These are phyloP conservation scores for Haematococcus lacustris DNA, from an alignment of 139 green algal species.

Conservation along the genomic window DNA sequence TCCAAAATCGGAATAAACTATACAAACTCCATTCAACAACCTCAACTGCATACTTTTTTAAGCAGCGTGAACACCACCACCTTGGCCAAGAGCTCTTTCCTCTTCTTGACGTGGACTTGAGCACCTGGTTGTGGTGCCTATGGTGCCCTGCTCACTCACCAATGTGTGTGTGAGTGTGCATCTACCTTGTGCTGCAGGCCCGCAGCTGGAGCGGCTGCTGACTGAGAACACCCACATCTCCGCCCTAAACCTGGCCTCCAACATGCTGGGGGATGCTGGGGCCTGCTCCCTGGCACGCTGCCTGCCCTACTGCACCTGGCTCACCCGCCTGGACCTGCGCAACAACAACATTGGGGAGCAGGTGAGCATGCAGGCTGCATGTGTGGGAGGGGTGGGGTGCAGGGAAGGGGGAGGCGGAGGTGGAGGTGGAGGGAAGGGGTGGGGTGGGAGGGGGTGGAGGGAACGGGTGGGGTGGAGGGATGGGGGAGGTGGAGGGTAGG, in stretches of 20 bases:
- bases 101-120: background rate
- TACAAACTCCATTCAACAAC: background rate
- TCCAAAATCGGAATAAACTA: too few relatives aligned
- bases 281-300: constrained; percentile 19
- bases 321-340: constrained; percentile 31
- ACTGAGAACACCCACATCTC: constrained; percentile 10
- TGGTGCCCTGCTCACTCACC: background rate
- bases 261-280: constrained; percentile 35
- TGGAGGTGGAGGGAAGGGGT: too few relatives aligned
- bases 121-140: background rate
- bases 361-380: background rate
- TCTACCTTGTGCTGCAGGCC: constrained; percentile 14
- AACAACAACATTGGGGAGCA: constrained; percentile 36
- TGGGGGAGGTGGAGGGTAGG: background rate
- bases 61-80: background rate
- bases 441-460: too few relatives aligned
- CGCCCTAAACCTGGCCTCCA: constrained; percentile 26
- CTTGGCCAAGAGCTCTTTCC: background rate
- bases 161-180: background rate
- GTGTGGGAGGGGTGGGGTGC: background rate
- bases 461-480: background rate
- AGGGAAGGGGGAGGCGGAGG: too few relatives aligned
- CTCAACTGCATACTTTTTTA: background rate
- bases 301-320: constrained; percentile 21
- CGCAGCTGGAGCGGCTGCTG: constrained; percentile 35